Base-by-base conservation (phyloP, 345 rosid species). In the Euphorbia lathyris region DNA sequence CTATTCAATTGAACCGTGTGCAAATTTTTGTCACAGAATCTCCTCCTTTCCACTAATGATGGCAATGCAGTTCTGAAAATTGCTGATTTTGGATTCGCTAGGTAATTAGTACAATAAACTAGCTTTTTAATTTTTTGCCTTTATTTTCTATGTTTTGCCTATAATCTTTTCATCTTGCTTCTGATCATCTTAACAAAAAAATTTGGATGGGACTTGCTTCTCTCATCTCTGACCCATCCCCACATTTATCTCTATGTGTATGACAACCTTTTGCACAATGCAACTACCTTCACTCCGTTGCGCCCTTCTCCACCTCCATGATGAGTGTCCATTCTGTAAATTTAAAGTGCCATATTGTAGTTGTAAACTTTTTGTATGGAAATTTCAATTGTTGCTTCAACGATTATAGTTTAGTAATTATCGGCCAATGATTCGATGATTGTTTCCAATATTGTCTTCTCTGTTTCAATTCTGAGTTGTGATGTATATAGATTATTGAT, bases 41-140 rank as follows among this genome's bases (percentile, higher is more conserved):
- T 96, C 81, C 96, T 96, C 68, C 93, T 96, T 66, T 83, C 89
- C 68, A 78, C 87, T 67, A 88, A 76, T 66, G 91, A 86, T 29
- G 69, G 78, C 61, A 81, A 72, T 74, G 88, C 93, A 63, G 82
- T 78, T 73, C 73, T 96, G 81, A 96, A 90, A 91, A 92, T 96
- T 76, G 99, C 99, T 4, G 99, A 96, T 81, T 96, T 96, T 82
- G 98, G 99, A 81, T 96, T 96, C 85, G 99, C 99, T 62, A 92
- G 99, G 99, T 92, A 86, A 57, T 69, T 52, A 55, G 36, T 8
- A 34, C 59, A 20, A 57, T 70, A 63, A 66, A 68, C 23, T 48
- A 22, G 16, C 63, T 14, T 70, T n/a, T 25, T 2, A 10, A 14
- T 57, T 3, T 23, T 16, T 48, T 26, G 9, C 19, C 29, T 9